Evolutionary conservation across 768 basidiomycete species (phyloP).

Genomic region (Suillus subalutaceus): DNA sequence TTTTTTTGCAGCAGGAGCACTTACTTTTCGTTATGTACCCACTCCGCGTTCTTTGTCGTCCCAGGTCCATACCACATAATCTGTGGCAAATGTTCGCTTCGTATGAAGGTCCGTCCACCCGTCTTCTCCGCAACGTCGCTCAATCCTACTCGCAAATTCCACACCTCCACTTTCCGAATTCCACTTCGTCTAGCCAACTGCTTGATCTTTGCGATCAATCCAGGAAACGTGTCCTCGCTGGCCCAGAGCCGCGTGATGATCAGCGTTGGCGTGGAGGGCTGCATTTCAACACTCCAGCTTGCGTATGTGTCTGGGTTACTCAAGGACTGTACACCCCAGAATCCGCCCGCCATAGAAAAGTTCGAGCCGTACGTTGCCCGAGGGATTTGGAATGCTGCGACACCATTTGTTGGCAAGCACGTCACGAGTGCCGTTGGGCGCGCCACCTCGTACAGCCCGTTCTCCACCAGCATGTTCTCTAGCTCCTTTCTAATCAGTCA

Average conservation of each 20-base stretch:
- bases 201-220: slow-evolving; percentile 38
- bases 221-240: slow-evolving; percentile 32
- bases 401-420: slow-evolving; percentile 49
- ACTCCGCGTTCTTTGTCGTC: slow-evolving; percentile 35
- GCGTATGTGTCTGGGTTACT: slow-evolving; percentile 33
- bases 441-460: slow-evolving; percentile 12
- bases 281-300: slow-evolving; percentile 49
- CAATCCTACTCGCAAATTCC: slow-evolving; percentile 45
- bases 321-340: slow-evolving; percentile 24
- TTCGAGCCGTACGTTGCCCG: slow-evolving; percentile 29
- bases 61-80: slow-evolving; percentile 57
- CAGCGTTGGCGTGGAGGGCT: slow-evolving; percentile 35
- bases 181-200: slow-evolving; percentile 37
- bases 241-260: slow-evolving; percentile 47
- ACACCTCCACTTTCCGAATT: slow-evolving; percentile 46
- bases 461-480: slow-evolving; percentile 13
- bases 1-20: slow-evolving; percentile 11
- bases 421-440: slow-evolving; percentile 30
- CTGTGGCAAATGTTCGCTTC: slow-evolving; percentile 44
- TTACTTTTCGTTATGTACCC: slow-evolving; percentile 55
- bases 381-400: slow-evolving; percentile 46
- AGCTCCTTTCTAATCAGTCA: slow-evolving; percentile 39
- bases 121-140: slow-evolving; percentile 25
- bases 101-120: slow-evolving; percentile 35
- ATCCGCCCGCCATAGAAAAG: slow-evolving; percentile 17